phyloP scores from a whole-genome alignment of 495 filamentous ascomycete species.

The Cryomyces minteri region DNA sequence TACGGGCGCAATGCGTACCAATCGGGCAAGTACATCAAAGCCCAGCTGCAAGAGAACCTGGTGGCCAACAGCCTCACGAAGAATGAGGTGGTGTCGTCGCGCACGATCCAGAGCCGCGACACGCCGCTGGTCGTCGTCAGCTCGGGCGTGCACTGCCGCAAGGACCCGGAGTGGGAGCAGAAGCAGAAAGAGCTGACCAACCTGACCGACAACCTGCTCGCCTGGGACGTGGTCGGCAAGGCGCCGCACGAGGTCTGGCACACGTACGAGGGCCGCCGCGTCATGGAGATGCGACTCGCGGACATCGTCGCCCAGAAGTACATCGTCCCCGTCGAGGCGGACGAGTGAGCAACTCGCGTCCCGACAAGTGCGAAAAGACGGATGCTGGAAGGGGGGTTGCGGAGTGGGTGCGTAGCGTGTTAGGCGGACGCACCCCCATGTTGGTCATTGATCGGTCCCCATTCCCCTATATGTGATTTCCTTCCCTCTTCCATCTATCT shows the following conservation, averaged over 20 bases:
- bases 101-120: constrained; percentile 53
- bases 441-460: too few species aligned
- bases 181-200: constrained; percentile 69
- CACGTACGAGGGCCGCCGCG: constrained; percentile 41
- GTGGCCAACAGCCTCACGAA: constrained; percentile 67
- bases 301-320: constrained; percentile 28
- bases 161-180: constrained; percentile 50
- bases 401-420: too few species aligned
- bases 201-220: constrained; percentile 53
- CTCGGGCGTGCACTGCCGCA: constrained; percentile 41
- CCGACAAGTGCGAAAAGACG: too few species aligned
- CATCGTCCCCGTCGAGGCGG: too few species aligned
- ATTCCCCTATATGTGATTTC: too few species aligned
- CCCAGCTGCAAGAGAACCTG: constrained; percentile 81
- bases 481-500: too few species aligned
- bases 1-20: constrained; percentile 64
- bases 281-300: constrained; percentile 51
- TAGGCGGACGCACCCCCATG: too few species aligned
- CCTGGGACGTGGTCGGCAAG: constrained; percentile 73
- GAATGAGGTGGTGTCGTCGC: constrained; percentile 58
- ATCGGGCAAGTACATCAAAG: constrained; percentile 62
- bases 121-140: constrained; percentile 69
- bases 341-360: too few species aligned
- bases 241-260: constrained; percentile 82
- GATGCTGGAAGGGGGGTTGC: too few species aligned